Conservation (phyloP, 179 eudicot species). For the Gypsophila paniculata region DNA sequence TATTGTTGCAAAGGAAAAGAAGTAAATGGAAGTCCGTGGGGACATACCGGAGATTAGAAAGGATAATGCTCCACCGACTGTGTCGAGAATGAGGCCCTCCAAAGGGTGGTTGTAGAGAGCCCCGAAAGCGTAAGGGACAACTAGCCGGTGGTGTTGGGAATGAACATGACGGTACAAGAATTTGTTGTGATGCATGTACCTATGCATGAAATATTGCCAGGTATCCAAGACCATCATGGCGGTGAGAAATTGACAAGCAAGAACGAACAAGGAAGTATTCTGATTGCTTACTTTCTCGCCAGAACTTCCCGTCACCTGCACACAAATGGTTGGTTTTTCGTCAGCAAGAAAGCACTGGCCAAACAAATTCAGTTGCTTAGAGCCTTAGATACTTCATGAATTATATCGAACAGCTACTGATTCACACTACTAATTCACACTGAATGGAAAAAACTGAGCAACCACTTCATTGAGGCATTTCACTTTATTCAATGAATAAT, state of each 20-base stretch:
- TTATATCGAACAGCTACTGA: not conserved
- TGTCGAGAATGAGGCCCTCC: slow-evolving; percentile 71
- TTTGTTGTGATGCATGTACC: slow-evolving; percentile 84
- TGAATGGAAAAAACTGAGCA: not conserved
- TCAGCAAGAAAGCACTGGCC: slow-evolving; percentile 11
- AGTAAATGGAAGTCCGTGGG: slow-evolving; percentile 68
- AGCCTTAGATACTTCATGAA: not conserved
- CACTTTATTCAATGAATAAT: not conserved
- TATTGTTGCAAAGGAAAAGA: slow-evolving; percentile 78
- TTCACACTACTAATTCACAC: too few species aligned
- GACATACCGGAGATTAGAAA: slow-evolving; percentile 82
- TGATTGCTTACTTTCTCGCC: slow-evolving; percentile 19
- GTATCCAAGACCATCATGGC: slow-evolving; percentile 74
- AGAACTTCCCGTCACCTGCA: slow-evolving; percentile 38
- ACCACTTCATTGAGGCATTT: too few species aligned
- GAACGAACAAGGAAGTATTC: slow-evolving; percentile 32
- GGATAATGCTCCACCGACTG: slow-evolving; percentile 69
- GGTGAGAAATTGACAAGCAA: slow-evolving; percentile 41
- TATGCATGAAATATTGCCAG: slow-evolving; percentile 87
- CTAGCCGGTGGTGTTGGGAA: slow-evolving; percentile 74
- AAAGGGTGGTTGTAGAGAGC: slow-evolving; percentile 81
- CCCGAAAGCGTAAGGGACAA: slow-evolving; percentile 82
- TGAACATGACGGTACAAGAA: slow-evolving; percentile 74
- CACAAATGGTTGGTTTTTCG: not conserved
- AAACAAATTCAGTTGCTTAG: not conserved